A percentile compares a stretch with the other conserved stretches of the same genome.
These are phyloP conservation scores for Picea glauca DNA, from an alignment of 75 land plant species.

Conservation along the genomic window DNA sequence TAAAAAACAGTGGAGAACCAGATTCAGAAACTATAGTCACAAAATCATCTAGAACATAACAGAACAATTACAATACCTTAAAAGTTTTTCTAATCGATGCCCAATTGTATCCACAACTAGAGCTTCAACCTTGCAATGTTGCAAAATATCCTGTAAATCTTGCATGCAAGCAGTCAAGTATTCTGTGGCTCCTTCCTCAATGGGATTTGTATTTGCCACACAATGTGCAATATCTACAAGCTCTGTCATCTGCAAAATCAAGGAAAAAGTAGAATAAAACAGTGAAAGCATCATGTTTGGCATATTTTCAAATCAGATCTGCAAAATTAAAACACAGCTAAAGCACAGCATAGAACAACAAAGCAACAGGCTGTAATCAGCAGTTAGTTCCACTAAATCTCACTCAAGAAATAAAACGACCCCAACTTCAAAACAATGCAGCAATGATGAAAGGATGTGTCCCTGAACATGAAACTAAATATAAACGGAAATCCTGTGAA, in stretches of 20 bases:
- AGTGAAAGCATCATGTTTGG: too few species aligned
- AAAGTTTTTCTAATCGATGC: conserved; percentile 36
- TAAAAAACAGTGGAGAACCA: neutral
- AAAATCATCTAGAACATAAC: conserved; percentile 2
- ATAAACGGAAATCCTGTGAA: neutral
- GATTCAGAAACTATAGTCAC: neutral
- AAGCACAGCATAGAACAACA: neutral
- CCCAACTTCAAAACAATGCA: neutral
- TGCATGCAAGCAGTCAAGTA: conserved; percentile 30
- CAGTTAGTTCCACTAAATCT: neutral
- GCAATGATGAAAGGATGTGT: neutral
- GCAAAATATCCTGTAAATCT: conserved; percentile 45
- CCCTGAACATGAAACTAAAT: neutral
- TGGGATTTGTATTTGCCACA: conserved; percentile 31
- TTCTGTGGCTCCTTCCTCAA: conserved; percentile 33
- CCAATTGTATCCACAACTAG: conserved; percentile 64
- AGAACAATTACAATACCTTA: conserved; percentile 27
- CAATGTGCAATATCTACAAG: conserved; percentile 57
- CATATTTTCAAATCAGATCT: neutral
- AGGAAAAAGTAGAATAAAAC: conserved; percentile 1
- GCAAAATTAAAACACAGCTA: neutral
- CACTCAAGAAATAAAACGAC: neutral
- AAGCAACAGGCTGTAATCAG: neutral
- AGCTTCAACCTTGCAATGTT: conserved; percentile 36
- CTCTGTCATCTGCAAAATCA: conserved; percentile 40